Evolutionary conservation across 2,329 filamentous ascomycete species (phyloP).

Genomic region (Pyrenophora teres): DNA sequence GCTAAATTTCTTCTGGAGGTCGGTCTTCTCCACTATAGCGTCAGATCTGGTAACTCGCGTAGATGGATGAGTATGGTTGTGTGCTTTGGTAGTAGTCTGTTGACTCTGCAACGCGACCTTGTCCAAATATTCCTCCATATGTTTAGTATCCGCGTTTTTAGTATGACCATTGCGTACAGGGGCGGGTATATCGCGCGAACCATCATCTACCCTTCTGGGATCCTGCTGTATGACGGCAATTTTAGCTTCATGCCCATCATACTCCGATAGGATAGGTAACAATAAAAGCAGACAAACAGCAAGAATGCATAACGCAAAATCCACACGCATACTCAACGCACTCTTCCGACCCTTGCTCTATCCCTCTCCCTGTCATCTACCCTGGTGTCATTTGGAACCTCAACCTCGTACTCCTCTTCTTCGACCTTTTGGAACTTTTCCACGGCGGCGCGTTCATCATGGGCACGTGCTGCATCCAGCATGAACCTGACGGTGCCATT

Average conservation of each 20-base stretch:
- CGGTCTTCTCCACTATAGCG: not conserved
- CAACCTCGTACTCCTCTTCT: constrained; percentile 79
- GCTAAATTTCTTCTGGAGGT: not conserved
- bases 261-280: not conserved
- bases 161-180: not conserved
- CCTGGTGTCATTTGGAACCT: constrained; percentile 50
- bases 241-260: not conserved
- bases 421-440: constrained; percentile 72
- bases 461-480: constrained; percentile 77
- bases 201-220: not conserved
- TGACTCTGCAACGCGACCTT: not conserved
- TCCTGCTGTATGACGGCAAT: not conserved
- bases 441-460: constrained; percentile 70
- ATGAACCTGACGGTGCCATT: constrained; percentile 88
- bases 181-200: not conserved
- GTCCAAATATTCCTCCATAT: not conserved
- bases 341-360: constrained; percentile 26
- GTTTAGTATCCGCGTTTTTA: not conserved
- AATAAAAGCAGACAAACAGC: constrained; percentile 1
- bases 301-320: constrained; percentile 15
- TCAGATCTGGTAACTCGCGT: not conserved
- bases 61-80: not conserved
- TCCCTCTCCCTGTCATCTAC: constrained; percentile 28
- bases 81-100: not conserved
- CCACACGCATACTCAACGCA: constrained; percentile 35